Evolutionary conservation across 441 rosid genomes (phyloP).

Genomic region (Dalechampia spathulata): DNA sequence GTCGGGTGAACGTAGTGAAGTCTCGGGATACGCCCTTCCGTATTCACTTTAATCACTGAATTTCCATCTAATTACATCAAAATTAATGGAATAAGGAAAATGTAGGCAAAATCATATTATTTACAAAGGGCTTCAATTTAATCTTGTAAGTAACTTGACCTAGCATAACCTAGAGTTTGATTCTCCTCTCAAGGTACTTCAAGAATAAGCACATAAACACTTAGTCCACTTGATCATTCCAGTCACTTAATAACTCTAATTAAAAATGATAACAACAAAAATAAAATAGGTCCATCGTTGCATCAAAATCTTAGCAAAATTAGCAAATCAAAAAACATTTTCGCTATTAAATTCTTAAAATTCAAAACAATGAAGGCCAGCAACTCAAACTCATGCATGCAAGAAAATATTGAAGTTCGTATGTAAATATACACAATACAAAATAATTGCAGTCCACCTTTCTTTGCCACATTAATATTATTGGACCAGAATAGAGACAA

Average conservation of each 20-base stretch:
- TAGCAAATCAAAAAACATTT: neutral
- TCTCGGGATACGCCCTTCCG: slow-evolving; percentile 47
- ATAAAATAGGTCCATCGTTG: neutral
- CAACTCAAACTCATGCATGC: neutral
- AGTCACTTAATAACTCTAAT: neutral
- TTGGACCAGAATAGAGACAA: neutral
- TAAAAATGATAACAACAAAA: neutral
- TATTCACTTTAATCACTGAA: slow-evolving; percentile 48
- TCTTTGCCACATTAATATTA: neutral
- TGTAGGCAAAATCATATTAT: neutral
- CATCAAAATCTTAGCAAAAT: neutral
- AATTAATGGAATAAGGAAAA: slow-evolving; percentile 4
- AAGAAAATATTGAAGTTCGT: neutral
- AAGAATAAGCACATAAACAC: neutral
- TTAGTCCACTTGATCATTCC: neutral
- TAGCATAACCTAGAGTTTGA: neutral
- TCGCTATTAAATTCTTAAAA: neutral
- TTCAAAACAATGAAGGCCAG: neutral
- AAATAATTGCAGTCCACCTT: neutral
- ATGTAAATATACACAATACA: neutral
- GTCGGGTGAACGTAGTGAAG: slow-evolving; percentile 84
- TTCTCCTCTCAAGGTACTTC: neutral
- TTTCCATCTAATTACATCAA: slow-evolving; percentile 46
- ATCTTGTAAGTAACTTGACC: neutral
- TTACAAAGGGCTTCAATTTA: neutral